phyloP scores from a whole-genome alignment of 2,329 filamentous ascomycete species.

The Calonectria crousiana region DNA sequence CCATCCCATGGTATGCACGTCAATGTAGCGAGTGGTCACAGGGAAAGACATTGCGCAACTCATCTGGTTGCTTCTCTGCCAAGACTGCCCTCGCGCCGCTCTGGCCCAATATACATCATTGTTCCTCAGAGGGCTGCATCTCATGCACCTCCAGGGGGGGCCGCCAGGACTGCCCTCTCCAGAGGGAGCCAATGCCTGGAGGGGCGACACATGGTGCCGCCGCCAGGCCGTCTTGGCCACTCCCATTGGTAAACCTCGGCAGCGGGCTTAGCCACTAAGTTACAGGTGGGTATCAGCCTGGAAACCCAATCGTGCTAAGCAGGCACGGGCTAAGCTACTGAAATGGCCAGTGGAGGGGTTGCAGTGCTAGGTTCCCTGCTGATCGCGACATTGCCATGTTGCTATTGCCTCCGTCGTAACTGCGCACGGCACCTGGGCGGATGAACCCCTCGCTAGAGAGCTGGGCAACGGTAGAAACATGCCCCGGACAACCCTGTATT shows the following conservation, averaged over 20 bases:
- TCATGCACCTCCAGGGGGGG: neutral
- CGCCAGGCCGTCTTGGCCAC: neutral
- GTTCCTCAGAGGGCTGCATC: neutral
- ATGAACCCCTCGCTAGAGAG: neutral
- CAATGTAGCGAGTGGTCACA: neutral
- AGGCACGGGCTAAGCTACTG: neutral
- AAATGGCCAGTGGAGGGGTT: conserved; percentile 1
- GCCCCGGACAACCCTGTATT: neutral
- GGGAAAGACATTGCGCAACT: neutral
- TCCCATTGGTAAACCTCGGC: conserved; percentile 1
- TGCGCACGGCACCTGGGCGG: neutral
- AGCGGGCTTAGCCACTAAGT: conserved; percentile 15
- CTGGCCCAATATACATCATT: neutral
- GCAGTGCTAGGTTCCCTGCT: neutral
- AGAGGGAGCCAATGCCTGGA: neutral
- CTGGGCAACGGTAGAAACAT: conserved; percentile 4
- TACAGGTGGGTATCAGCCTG: conserved; percentile 27
- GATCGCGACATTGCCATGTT: neutral
- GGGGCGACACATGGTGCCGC: neutral
- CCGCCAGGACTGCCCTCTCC: neutral
- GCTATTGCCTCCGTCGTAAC: conserved; percentile 2
- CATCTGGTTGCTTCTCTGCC: neutral
- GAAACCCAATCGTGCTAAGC: conserved; percentile 6
- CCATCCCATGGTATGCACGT: conserved; percentile 1
- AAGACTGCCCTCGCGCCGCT: conserved; percentile 1